Conservation (phyloP, 371 early-diverging fungal genomes). For the Mucor lusitanicus region DNA sequence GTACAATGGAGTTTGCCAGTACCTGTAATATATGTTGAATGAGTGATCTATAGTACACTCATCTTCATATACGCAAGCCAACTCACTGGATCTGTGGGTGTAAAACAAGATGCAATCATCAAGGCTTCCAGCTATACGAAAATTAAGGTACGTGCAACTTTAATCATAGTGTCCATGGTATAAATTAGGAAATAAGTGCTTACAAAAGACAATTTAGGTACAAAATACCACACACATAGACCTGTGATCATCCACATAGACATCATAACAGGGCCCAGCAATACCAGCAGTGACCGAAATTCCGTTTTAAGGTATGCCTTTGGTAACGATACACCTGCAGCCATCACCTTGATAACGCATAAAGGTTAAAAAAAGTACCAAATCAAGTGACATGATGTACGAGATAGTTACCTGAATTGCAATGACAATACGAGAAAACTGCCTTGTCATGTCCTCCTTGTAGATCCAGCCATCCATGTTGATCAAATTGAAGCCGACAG, state of each 20-base stretch:
- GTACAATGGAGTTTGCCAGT: slow-evolving; percentile 90
- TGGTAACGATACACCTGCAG: slow-evolving; percentile 67
- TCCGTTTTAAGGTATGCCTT: slow-evolving; percentile 66
- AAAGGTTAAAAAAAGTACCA: neutral
- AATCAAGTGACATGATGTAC: neutral
- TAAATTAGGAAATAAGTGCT: neutral
- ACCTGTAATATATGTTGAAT: slow-evolving; percentile 39
- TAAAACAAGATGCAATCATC: slow-evolving; percentile 48
- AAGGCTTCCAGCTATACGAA: slow-evolving; percentile 37
- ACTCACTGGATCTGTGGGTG: slow-evolving; percentile 51
- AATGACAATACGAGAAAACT: slow-evolving; percentile 75
- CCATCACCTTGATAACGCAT: slow-evolving; percentile 52
- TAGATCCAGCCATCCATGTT: slow-evolving; percentile 39
- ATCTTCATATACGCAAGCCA: neutral
- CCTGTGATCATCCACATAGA: slow-evolving; percentile 48
- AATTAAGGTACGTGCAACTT: neutral
- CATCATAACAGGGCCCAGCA: slow-evolving; percentile 83
- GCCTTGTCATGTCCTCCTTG: slow-evolving; percentile 51
- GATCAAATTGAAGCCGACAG: slow-evolving; percentile 50
- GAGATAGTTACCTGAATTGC: slow-evolving; percentile 60
- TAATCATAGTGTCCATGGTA: neutral
- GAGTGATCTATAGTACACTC: neutral
- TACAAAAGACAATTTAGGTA: slow-evolving; percentile 15
- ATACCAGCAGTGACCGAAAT: slow-evolving; percentile 11
- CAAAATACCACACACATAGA: slow-evolving; percentile 4